Evolutionary conservation across 2,329 filamentous ascomycete species (phyloP).

Genomic region (Samsoniella hepiali): DNA sequence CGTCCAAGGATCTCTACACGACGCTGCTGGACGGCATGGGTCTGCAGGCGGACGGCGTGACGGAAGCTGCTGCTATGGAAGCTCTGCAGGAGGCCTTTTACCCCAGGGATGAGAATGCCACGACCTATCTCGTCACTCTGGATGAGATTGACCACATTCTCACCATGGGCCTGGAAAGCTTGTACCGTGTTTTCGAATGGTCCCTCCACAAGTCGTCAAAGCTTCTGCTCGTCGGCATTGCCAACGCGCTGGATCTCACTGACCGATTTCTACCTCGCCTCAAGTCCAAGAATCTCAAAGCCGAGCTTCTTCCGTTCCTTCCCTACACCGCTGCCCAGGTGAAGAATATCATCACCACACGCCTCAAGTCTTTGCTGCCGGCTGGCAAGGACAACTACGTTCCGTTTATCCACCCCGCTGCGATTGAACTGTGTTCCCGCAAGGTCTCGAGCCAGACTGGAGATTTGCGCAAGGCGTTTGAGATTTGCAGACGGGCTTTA

Average conservation of each 20-base stretch:
- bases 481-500: constrained; percentile 84
- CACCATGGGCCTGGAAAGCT: constrained; percentile 79
- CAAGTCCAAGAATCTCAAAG: constrained; percentile 89
- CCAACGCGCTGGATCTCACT: constrained; percentile 92
- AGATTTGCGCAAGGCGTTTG: constrained; percentile 91
- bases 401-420: constrained; percentile 89
- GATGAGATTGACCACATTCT: constrained; percentile 96
- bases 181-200: constrained; percentile 97
- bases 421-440: constrained; percentile 88
- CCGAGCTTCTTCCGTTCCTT: constrained; percentile 83
- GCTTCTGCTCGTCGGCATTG: constrained; percentile 85
- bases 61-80: constrained; percentile 64
- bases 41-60: constrained; percentile 50
- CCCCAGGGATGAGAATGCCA: constrained; percentile 52
- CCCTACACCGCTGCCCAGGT: constrained; percentile 89
- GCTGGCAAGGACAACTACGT: constrained; percentile 58
- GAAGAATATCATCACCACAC: constrained; percentile 78
- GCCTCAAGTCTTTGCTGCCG: constrained; percentile 72
- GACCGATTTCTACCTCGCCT: constrained; percentile 91
- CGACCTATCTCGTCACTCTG: constrained; percentile 77
- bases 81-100: constrained; percentile 70
- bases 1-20: constrained; percentile 77
- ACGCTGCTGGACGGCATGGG: constrained; percentile 71
- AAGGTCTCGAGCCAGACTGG: constrained; percentile 94
- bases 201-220: constrained; percentile 77